Conservation (phyloP, 2,329 filamentous ascomycete species). For the Aspergillus sp. region DNA sequence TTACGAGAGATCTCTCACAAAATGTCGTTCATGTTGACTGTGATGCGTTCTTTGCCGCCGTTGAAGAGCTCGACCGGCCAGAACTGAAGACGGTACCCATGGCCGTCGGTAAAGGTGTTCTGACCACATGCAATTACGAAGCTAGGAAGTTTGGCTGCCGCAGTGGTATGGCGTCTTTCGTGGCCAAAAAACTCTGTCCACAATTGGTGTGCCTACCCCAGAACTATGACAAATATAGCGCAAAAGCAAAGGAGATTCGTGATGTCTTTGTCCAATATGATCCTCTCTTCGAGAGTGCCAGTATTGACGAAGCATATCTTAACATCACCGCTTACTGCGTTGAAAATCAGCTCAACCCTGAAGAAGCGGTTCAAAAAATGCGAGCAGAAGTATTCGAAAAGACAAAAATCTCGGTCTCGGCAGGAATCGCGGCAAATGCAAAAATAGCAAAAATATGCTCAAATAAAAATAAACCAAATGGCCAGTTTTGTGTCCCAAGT, state of each 20-base stretch:
- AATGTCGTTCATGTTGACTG: conserved; percentile 89
- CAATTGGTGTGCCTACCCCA: conserved; percentile 74
- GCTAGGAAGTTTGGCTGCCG: conserved; percentile 86
- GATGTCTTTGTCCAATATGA: conserved; percentile 83
- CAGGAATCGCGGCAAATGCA: conserved; percentile 89
- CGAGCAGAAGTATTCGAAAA: conserved; percentile 69
- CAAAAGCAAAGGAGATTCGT: conserved; percentile 84
- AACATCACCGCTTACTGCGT: conserved; percentile 87
- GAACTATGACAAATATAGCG: conserved; percentile 85
- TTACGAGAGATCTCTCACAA: conserved; percentile 75
- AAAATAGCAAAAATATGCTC: conserved; percentile 93
- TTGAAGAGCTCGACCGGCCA: conserved; percentile 78
- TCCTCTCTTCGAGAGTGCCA: conserved; percentile 83
- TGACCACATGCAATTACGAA: conserved; percentile 78
- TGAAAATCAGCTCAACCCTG: conserved; percentile 62
- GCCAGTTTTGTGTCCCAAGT: conserved; percentile 72
- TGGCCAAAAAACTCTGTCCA: conserved; percentile 90
- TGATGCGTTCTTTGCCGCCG: conserved; percentile 95
- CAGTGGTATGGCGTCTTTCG: conserved; percentile 93
- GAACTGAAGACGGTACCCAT: conserved; percentile 85
- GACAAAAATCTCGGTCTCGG: conserved; percentile 83
- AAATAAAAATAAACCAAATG: conserved; percentile 94
- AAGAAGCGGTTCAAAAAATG: conserved; percentile 72
- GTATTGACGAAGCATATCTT: conserved; percentile 92
- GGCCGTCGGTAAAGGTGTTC: conserved; percentile 73